phyloP scores from a whole-genome alignment of 2,329 filamentous ascomycete species.

The Aspergillus sp. region DNA sequence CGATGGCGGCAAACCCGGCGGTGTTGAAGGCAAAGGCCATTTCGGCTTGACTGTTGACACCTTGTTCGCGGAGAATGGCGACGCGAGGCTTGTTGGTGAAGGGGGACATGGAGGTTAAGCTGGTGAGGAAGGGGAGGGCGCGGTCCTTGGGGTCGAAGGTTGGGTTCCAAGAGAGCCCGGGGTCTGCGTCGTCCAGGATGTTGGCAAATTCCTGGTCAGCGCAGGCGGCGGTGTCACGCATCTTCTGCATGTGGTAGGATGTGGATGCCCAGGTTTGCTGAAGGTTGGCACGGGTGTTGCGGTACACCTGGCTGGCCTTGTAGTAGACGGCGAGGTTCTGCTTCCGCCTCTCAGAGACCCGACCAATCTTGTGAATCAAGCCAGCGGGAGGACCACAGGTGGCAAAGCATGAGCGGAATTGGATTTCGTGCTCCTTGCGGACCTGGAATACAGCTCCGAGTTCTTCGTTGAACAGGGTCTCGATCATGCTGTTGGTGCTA shows the following conservation, averaged over 20 bases:
- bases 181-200: conserved; percentile 72
- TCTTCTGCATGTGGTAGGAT: conserved; percentile 85
- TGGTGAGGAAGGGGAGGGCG: conserved; percentile 67
- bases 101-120: conserved; percentile 55
- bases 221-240: conserved; percentile 83
- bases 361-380: conserved; percentile 80
- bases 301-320: conserved; percentile 66
- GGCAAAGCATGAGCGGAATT: conserved; percentile 87
- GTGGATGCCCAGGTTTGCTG: conserved; percentile 88
- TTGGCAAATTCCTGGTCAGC: conserved; percentile 79
- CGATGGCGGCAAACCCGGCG: conserved; percentile 86
- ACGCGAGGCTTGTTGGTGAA: conserved; percentile 71
- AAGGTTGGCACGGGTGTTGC: conserved; percentile 68
- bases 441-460: conserved; percentile 96
- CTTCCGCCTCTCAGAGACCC: conserved; percentile 64
- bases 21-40: conserved; percentile 95
- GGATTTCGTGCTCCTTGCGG: conserved; percentile 75
- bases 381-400: conserved; percentile 82
- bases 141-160: conserved; percentile 77
- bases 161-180: conserved; percentile 81
- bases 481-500: conserved; percentile 64
- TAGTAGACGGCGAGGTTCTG: conserved; percentile 77
- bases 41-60: conserved; percentile 93
- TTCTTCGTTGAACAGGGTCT: conserved; percentile 92
- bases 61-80: conserved; percentile 91